Base-by-base conservation (phyloP, 495 filamentous ascomycete species). In the Cryomyces antarcticus region DNA sequence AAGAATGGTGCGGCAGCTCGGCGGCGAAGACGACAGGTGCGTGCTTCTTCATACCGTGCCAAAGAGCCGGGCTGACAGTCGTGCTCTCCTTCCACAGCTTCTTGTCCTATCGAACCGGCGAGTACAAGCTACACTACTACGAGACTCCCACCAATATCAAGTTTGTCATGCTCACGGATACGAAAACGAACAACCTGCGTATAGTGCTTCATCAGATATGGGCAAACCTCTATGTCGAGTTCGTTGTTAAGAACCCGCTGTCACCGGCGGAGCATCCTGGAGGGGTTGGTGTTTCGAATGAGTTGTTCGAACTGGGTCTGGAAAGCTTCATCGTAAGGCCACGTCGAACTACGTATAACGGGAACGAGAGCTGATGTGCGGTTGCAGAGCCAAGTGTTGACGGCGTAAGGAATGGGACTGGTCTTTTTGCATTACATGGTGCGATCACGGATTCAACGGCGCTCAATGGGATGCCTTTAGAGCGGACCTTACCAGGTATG, bases 91-190 rank as follows among this genome's bases (percentile, higher is more conserved):
- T 5, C 38, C 42, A 46, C 63, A 87, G 79, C 58, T 96, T 95
- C 61, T 77, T 95, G 47, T 77, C 74, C 31, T 96, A 77, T 62
- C 75, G 80, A 51, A 97, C 89, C 42, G 78, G 70, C 50, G 82
- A 93, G 57, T 97, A 97, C 65, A 94, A 95, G 63, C 75, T 96
- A 43, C 89, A 97, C 66, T 97, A 93, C 66, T 96, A 94, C 70
- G 89, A 97, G 68, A 95, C 89, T 10, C 82, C 84, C 0, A 93
- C 85, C 42, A 88, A 78, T 55, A 76, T 89, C 55, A 93, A 93
- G 54, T 88, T 96, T 48, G 86, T 96, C 51, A 85, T 97, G 82
- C 65, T 96, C 50, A 96, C 88, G 33, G 89, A 96, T 62, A 75
- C 78, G 36, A 82, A 79, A 57, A 82, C 80, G 45, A 77, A 78